Percentiles rank a stretch among this genome's conserved stretches.
Evolutionary conservation across 179 eudicot genomes (phyloP).

Genomic region (Monotropa hypopitys): DNA sequence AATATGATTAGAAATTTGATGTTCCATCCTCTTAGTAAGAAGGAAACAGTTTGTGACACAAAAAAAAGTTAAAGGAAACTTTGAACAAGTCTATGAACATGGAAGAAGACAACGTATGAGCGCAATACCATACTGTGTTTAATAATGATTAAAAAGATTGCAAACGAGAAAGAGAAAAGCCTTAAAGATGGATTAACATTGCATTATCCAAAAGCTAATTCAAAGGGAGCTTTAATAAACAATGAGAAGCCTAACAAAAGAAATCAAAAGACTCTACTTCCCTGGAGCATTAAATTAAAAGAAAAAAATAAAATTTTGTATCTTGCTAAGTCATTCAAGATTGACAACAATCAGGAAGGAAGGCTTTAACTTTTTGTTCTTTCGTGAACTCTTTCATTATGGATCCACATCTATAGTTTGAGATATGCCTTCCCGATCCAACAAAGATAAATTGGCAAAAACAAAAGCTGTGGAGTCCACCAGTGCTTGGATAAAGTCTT

Average conservation of each 20-base stretch:
- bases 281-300: background rate
- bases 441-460: background rate
- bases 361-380: background rate
- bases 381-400: background rate
- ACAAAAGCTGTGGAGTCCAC: background rate
- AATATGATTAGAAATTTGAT: background rate
- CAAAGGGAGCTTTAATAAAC: background rate
- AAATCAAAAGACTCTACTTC: background rate
- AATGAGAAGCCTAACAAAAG: background rate
- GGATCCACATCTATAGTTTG: background rate
- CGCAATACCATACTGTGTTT: background rate
- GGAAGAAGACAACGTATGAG: background rate
- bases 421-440: background rate
- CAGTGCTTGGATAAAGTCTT: no score
- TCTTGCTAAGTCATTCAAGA: background rate
- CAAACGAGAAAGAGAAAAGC: background rate
- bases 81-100: background rate
- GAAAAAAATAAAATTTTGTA: no score
- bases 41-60: background rate
- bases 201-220: background rate
- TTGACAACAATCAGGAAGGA: slow-evolving; percentile 4
- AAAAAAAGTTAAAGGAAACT: background rate
- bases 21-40: background rate
- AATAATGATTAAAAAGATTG: background rate
- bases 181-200: background rate